These are phyloP conservation scores for Lachancea waltii DNA, from an alignment of 805 yeast genomes.

Conservation along the genomic window DNA sequence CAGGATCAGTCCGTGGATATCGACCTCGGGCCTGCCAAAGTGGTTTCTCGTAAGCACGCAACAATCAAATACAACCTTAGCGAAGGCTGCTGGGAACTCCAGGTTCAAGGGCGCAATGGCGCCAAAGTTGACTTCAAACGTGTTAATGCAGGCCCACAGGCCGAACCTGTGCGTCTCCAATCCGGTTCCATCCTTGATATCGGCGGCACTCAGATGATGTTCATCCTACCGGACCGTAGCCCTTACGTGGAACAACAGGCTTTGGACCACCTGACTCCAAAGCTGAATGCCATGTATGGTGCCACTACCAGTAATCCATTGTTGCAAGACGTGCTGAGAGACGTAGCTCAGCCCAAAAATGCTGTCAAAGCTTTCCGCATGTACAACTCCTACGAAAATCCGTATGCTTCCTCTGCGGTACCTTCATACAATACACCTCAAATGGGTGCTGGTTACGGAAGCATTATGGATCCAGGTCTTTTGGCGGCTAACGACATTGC, in stretches of 20 bases:
- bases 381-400: slow-evolving; percentile 16
- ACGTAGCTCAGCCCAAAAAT: slow-evolving; percentile 15
- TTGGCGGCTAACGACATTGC: slow-evolving; percentile 21
- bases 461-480: slow-evolving; percentile 12
- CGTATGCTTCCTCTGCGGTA: slow-evolving; percentile 4
- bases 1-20: slow-evolving; percentile 41
- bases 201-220: slow-evolving; percentile 99
- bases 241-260: slow-evolving; percentile 51
- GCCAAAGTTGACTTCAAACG: slow-evolving; percentile 73
- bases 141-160: slow-evolving; percentile 39
- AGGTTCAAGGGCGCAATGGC: slow-evolving; percentile 85
- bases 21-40: slow-evolving; percentile 94
- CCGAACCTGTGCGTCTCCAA: slow-evolving; percentile 49
- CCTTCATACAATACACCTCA: slow-evolving; percentile 7
- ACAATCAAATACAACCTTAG: slow-evolving; percentile 68
- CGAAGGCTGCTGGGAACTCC: slow-evolving; percentile 78
- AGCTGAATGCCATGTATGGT: slow-evolving; percentile 22
- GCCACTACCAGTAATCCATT: slow-evolving; percentile 17
- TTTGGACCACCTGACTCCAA: slow-evolving; percentile 32
- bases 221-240: slow-evolving; percentile 84
- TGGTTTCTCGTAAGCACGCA: slow-evolving; percentile 92
- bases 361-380: slow-evolving; percentile 30
- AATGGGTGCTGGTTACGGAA: slow-evolving; percentile 10
- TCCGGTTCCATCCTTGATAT: slow-evolving; percentile 91
- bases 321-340: slow-evolving; percentile 11